Evolutionary conservation across 2,329 filamentous ascomycete species (phyloP).

Genomic region (Microdochium nivale): DNA sequence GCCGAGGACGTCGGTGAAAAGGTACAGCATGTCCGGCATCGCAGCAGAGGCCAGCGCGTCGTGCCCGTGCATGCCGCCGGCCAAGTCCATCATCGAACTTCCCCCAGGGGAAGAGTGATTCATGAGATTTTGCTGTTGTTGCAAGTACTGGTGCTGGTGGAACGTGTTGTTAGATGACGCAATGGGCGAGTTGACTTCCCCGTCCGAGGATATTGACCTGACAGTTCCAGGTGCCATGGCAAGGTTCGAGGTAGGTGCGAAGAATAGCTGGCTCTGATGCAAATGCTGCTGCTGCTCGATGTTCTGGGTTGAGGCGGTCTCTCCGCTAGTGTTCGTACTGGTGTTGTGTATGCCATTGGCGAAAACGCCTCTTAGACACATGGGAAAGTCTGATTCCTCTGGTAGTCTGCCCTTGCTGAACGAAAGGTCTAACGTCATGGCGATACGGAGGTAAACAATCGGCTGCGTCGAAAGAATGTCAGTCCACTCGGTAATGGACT

Average conservation of each 20-base stretch:
- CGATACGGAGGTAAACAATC: slow-evolving; percentile 29
- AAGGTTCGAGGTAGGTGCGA: slow-evolving; percentile 4
- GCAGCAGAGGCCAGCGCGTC: slow-evolving; percentile 3
- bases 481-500: slow-evolving; percentile 28
- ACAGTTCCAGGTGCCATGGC: slow-evolving; percentile 14
- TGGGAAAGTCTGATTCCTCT: slow-evolving; percentile 30
- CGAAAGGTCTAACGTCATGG: slow-evolving; percentile 33
- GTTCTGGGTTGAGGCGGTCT: neutral
- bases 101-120: neutral
- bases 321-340: neutral
- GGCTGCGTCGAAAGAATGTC: slow-evolving; percentile 31
- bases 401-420: slow-evolving; percentile 31
- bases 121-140: neutral
- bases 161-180: slow-evolving; percentile 6
- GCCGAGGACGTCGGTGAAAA: slow-evolving; percentile 11
- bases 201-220: slow-evolving; percentile 18
- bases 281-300: neutral
- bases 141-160: neutral
- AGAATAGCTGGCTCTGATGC: slow-evolving; percentile 1
- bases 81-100: neutral
- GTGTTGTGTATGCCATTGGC: slow-evolving; percentile 23
- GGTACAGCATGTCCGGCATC: slow-evolving; percentile 11
- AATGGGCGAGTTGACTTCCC: slow-evolving; percentile 15
- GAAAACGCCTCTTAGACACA: slow-evolving; percentile 27
- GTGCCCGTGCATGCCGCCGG: slow-evolving; percentile 1